Conservation (phyloP, 345 rosid species). For the Angophora floribunda region DNA sequence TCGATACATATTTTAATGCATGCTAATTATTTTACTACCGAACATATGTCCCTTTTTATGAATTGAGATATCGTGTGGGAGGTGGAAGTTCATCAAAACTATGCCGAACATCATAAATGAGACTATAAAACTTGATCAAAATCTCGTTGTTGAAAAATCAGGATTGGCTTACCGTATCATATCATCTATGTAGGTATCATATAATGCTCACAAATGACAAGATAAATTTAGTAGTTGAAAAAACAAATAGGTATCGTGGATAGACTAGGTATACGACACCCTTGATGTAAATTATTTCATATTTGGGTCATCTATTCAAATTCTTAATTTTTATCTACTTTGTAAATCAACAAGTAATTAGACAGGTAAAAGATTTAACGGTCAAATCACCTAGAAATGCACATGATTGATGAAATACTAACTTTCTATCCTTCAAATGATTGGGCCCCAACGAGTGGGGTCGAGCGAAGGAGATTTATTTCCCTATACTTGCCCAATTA, state of each 20-base stretch:
- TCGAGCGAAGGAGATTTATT: too few species aligned
- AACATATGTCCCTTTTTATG: background rate
- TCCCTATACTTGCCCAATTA: background rate
- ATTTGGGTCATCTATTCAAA: background rate
- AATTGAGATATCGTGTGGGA: background rate
- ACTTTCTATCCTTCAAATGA: background rate
- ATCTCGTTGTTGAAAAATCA: background rate
- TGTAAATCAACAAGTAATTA: too few species aligned
- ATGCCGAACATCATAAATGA: background rate
- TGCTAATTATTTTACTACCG: background rate
- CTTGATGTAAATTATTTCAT: background rate
- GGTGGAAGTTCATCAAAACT: background rate
- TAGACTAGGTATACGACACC: background rate
- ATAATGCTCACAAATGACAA: background rate
- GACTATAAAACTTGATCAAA: background rate
- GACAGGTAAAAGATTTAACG: background rate
- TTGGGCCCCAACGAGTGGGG: background rate
- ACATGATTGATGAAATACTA: too few species aligned
- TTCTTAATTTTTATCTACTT: too few species aligned
- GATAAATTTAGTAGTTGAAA: background rate
- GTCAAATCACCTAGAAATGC: background rate
- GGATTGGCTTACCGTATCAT: background rate
- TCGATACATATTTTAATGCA: background rate
- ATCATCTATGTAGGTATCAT: background rate
- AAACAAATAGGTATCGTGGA: background rate